Conservation (phyloP, 371 early-diverging fungal genomes). For the Mucor mucedo region DNA sequence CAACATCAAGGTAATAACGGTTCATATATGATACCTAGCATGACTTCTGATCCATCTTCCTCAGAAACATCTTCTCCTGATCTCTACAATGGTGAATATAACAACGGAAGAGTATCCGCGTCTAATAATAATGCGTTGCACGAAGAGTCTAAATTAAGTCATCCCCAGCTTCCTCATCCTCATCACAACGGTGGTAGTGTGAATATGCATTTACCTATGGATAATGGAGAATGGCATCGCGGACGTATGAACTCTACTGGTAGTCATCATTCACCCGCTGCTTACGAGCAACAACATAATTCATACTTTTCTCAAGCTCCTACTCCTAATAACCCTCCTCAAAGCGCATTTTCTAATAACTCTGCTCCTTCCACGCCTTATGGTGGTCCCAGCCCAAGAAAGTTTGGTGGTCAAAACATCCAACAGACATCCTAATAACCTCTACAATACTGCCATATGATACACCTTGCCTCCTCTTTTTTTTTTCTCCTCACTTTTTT, state of each 20-base stretch:
- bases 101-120: background rate
- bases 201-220: constrained; percentile 25
- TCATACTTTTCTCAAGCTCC: constrained; percentile 32
- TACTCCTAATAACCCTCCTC: background rate
- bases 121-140: constrained; percentile 6
- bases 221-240: constrained; percentile 24
- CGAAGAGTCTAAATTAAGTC: constrained; percentile 15
- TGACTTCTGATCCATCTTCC: constrained; percentile 42
- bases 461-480: background rate
- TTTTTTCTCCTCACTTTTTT: constrained; percentile 5
- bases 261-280: constrained; percentile 20
- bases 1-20: constrained; percentile 5
- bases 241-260: constrained; percentile 26
- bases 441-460: constrained; percentile 5
- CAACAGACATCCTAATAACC: constrained; percentile 21
- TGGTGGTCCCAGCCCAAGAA: constrained; percentile 21
- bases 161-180: constrained; percentile 15
- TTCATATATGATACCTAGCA: constrained; percentile 39
- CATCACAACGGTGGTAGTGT: constrained; percentile 13
- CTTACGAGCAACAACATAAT: constrained; percentile 24
- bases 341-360: constrained; percentile 18
- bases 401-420: constrained; percentile 11
- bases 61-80: constrained; percentile 48
- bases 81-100: constrained; percentile 36
- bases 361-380: constrained; percentile 28